Base-by-base conservation (phyloP, 1,139 yeast species). In the Diutina scorzettiae region DNA sequence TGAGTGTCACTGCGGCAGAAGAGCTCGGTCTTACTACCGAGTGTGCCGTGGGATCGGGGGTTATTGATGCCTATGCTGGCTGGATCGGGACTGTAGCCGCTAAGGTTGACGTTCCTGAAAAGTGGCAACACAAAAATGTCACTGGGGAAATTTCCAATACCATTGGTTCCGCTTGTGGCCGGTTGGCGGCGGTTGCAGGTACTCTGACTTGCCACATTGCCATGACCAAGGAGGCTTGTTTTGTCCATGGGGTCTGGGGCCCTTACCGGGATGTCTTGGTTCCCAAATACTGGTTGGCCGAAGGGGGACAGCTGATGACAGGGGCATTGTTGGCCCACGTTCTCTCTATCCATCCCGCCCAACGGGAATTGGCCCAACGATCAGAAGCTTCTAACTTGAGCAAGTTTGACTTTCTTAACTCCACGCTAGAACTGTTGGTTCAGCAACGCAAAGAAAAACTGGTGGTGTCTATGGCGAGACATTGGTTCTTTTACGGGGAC, bases 41-140 rank as follows among this genome's bases (percentile, higher is more conserved):
- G 44, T 83, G 94, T 62, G 76, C 79, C 33, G 97, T 91, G 34
- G 96, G 96, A 6, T 79, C 94, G 2, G 96, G 96, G 52, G 95
- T 91, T 30, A 91, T 91, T 55, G 98, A 91, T 59, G 97, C 97
- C 11, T 91, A 91, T 56, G 95, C 97, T 8, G 98, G 98, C 42
- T 91, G 97, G 97, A 77, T 91, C 45, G 98, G 98, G 45, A 91
- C 98, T 0, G 96, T 89, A 45, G 98, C 96, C 25, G 95, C 94
- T 2, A 78, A 79, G 52, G 77, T 79, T 5, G 78, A 76, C 41
- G 63, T 73, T 42, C 74, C 76, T 2, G 66, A 65, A 40, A 68
- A 72, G 44, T 50, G 59, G 17, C 64, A 62, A 24, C 58, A 57
- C 43, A 54, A 57, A 12, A 60, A 62, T 42, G 64, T 64, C n/a